Base-by-base conservation (phyloP, 1,139 yeast species). In the Insectozyma bohioensis region DNA sequence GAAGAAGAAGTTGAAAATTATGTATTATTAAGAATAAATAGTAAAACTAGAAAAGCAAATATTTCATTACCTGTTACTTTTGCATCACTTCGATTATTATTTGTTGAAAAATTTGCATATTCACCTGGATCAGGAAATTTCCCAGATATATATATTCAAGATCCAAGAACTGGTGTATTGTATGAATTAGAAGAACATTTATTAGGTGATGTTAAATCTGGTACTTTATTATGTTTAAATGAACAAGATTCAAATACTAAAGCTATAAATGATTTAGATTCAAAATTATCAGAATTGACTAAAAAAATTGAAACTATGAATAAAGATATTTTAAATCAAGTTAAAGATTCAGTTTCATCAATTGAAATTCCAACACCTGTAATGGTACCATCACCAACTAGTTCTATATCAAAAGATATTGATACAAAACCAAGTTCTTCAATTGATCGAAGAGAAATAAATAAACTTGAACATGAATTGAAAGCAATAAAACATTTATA, bases 91-190 rank as follows among this genome's bases (percentile, higher is more conserved):
- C 69, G 95, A 31, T 66, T 87, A 1, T 59, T 85, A 20, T 92
- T 90, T 53, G 86, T 88, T 14, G 95, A 90, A 49, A 85, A 80
- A 49, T 90, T 88, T 61, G 87, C 94, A 1, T 86, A 83, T 50
- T 74, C 92, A 0, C 94, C 95, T 0, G 83, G 86, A 0, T 63
- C 77, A 2, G 68, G 78, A 2, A 56, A 73, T 2, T 87, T 87
- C 46, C 97, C 98, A 0, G 85, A 79, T n/a, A 76, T 92, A 20
- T 85, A 85, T 48, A 68, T 88, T 6, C 79, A 73, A 45, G 95
- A 86, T 42, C 72, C 76, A 0, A 55, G 60, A 2, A 66, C 73
- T 17, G 75, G 75, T 0, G 70, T 87, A 1, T 68, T 82, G 1
- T 90, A 86, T 50, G 97, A 90, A 54, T 61, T 92, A 15, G 97